A percentile compares a stretch with the other conserved stretches of the same genome.
These are phyloP conservation scores for Mycena rosella DNA, from an alignment of 768 basidiomycete genomes.

Conservation along the genomic window DNA sequence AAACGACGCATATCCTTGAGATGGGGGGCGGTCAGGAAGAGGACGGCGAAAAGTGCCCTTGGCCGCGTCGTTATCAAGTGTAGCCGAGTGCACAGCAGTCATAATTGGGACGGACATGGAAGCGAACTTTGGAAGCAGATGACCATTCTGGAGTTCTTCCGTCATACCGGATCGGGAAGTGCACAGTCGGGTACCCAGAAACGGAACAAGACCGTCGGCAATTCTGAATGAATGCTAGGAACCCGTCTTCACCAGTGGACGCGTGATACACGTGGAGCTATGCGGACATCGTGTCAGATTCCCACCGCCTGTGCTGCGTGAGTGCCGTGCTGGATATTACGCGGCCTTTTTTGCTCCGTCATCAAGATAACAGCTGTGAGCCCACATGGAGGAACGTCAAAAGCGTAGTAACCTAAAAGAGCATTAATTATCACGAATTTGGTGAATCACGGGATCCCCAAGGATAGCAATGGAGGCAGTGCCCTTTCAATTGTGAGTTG, in stretches of 20 bases:
- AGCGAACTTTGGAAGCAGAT: conserved; percentile 15
- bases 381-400: background rate
- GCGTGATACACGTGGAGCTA: conserved; percentile 9
- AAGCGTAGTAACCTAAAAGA: background rate
- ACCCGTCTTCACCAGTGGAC: conserved; percentile 3
- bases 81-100: conserved; percentile 19
- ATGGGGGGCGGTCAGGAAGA: background rate
- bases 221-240: conserved; percentile 12
- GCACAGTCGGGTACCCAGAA: background rate
- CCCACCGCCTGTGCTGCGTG: background rate
- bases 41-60: background rate
- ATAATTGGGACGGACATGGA: conserved; percentile 6
- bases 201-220: conserved; percentile 8
- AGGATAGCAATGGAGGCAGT: background rate
- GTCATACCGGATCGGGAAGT: conserved; percentile 3
- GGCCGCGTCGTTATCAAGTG: conserved; percentile 18
- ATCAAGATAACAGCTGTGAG: background rate
- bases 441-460: too few species aligned
- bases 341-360: background rate
- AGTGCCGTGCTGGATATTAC: background rate
- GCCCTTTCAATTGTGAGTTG: background rate
- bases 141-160: conserved; percentile 6
- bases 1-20: conserved; percentile 28
- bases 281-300: background rate
- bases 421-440: background rate